Conservation (phyloP, 805 yeast species). For the Metschnikowia vanudenii region DNA sequence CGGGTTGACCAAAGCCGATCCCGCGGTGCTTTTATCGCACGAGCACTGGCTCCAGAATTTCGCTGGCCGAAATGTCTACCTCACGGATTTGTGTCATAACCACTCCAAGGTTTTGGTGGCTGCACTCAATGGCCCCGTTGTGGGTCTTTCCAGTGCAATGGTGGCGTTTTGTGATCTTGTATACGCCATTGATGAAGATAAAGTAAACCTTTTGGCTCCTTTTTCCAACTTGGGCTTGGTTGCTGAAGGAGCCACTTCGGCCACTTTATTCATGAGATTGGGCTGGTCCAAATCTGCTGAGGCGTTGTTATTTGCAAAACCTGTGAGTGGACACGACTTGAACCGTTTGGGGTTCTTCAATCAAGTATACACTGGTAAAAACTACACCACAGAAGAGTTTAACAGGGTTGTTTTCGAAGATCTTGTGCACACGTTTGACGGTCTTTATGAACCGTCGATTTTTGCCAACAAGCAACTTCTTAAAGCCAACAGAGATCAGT, state of each 20-base stretch:
- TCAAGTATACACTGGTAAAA: constrained; percentile 45
- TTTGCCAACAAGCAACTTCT: constrained; percentile 46
- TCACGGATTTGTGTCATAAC: constrained; percentile 65
- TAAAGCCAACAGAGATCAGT: constrained; percentile 38
- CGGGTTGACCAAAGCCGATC: constrained; percentile 29
- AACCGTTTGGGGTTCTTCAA: constrained; percentile 59
- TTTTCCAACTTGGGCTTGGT: constrained; percentile 81
- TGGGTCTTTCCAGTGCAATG: constrained; percentile 74
- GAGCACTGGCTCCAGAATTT: constrained; percentile 54
- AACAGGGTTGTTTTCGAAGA: constrained; percentile 40
- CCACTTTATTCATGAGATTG: constrained; percentile 64
- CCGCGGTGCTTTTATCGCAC: constrained; percentile 30
- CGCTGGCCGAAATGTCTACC: constrained; percentile 66
- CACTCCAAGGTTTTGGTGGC: constrained; percentile 70
- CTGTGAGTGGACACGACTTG: constrained; percentile 60
- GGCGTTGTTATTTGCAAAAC: constrained; percentile 67
- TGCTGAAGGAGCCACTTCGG: constrained; percentile 75
- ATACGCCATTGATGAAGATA: constrained; percentile 59
- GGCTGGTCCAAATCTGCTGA: constrained; percentile 74
- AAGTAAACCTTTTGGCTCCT: constrained; percentile 64
- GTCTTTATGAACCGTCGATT: constrained; percentile 47
- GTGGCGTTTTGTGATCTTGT: constrained; percentile 76
- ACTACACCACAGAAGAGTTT: constrained; percentile 41
- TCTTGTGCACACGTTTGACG: constrained; percentile 33
- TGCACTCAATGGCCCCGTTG: constrained; percentile 84